Base-by-base conservation (phyloP, 2,329 filamentous ascomycete genomes). In the Drechslerella coelobrocha region DNA sequence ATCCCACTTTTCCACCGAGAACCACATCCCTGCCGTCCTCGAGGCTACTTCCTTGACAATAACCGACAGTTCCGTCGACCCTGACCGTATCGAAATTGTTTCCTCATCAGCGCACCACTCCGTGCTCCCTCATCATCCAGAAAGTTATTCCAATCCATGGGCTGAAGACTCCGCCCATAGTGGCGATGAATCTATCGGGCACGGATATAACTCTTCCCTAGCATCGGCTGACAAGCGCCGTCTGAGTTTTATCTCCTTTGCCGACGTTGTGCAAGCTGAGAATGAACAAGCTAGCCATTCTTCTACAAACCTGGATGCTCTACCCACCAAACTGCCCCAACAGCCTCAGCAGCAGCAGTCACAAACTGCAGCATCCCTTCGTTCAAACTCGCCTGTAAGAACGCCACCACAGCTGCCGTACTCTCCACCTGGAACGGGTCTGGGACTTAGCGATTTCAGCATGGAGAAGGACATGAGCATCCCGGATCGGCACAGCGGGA, bases 241-340 rank as follows among this genome's bases (percentile, higher is more conserved):
- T 21, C 81, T 97, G 72, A 94, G 90, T 78, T 97, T 97, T 81
- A 96, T 97, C 77, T 96, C 92, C 6, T 97, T 97, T 79, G 92
- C 93, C 72, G 93, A 97, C 76, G 91, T 97, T 8, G 91, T 97
- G 41, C 91, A 96, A 78, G 85, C 88, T 31, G 68, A 72, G 24
- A 51, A 72, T 34, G 90, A 94, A 78, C 90, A 93, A 76, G 86
- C 85, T 27, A 84, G 87, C 66, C 81, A 84, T 72, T 81, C 82
- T 31, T 81, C 82, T 17, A 79, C 68, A 7, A 73, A 68, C 14
- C 60, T 68, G 9, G 68, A 72, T 10, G 57, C 72, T 2, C 65
- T 72, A 7, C 65, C 63, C 43, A 39, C 62, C 55, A 55, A 51
- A 47, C 19, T 17, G 41, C 37, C 50, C 54, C 45, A 74, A 41